Evolutionary conservation across 768 basidiomycete species (phyloP).

Genomic region (Mycena crocata): DNA sequence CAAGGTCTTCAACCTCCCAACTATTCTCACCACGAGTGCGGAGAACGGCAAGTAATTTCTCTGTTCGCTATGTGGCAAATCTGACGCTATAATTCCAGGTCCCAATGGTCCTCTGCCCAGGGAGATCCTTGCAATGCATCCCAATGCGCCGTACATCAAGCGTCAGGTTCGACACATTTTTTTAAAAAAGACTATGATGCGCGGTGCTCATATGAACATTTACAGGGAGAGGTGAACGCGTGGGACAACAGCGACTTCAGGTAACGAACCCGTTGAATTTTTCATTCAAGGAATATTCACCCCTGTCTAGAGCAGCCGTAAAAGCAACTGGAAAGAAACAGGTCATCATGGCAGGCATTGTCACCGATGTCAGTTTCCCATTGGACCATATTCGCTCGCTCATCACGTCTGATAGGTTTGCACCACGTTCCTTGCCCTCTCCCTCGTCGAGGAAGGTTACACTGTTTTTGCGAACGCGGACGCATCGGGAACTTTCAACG

Average conservation of each 20-base stretch:
- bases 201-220: too few relatives aligned
- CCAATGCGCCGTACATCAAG: slow-evolving; percentile 57
- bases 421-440: slow-evolving; percentile 60
- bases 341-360: slow-evolving; percentile 61
- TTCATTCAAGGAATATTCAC: too few relatives aligned
- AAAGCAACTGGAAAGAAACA: slow-evolving; percentile 62
- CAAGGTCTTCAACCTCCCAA: slow-evolving; percentile 58
- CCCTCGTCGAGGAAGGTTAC: slow-evolving; percentile 58
- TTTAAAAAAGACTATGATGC: too few relatives aligned
- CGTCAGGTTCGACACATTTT: slow-evolving; percentile 60
- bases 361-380: slow-evolving; percentile 54
- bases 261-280: too few relatives aligned
- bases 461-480: slow-evolving; percentile 61
- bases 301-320: slow-evolving; percentile 45
- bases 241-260: slow-evolving; percentile 65
- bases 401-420: slow-evolving; percentile 49
- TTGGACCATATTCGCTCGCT: neutral
- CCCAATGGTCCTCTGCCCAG: slow-evolving; percentile 61
- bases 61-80: neutral
- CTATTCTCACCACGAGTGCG: slow-evolving; percentile 57
- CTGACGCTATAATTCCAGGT: slow-evolving; percentile 42
- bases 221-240: slow-evolving; percentile 53
- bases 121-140: slow-evolving; percentile 59
- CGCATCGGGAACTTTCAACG: slow-evolving; percentile 56
- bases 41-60: slow-evolving; percentile 48